phyloP scores from a whole-genome alignment of 164 flowering plant genomes.

The Piper betle region DNA sequence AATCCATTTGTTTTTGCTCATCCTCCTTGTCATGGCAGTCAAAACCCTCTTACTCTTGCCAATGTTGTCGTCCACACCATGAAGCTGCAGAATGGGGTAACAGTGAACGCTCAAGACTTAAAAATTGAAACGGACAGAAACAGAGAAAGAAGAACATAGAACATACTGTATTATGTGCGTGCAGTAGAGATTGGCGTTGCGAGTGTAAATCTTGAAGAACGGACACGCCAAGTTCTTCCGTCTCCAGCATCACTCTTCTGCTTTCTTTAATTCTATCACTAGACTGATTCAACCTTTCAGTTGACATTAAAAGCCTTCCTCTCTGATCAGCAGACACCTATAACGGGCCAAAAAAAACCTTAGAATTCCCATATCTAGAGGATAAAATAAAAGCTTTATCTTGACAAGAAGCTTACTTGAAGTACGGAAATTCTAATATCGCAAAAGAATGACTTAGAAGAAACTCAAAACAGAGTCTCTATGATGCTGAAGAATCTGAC shows the following conservation, averaged over 20 bases:
- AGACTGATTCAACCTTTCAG: constrained; percentile 37
- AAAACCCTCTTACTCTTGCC: constrained; percentile 23
- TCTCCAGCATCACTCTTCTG: constrained; percentile 44
- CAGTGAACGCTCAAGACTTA: background rate
- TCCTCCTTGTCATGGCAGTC: constrained; percentile 24
- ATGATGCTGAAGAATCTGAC: no score
- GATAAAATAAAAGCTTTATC: no score
- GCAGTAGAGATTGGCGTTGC: constrained; percentile 26
- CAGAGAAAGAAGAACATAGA: background rate
- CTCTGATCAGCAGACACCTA: constrained; percentile 48
- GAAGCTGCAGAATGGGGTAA: constrained; percentile 18
- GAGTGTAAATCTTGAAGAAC: constrained; percentile 27
- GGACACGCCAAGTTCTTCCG: constrained; percentile 56
- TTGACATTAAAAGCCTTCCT: constrained; percentile 36
- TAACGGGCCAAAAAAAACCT: background rate
- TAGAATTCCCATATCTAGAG: no score
- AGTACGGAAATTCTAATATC: no score
- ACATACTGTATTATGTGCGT: constrained; percentile 16
- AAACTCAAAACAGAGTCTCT: no score
- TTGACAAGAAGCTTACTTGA: no score
- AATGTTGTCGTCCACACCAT: constrained; percentile 21
- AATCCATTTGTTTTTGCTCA: constrained; percentile 23
- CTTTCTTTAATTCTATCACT: constrained; percentile 39
- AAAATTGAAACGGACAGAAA: background rate
- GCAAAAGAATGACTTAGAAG: no score